Percentiles rank a stretch among this genome's conserved stretches.
Conservation (phyloP, 2,329 filamentous ascomycete species). For the Beauveria australis region DNA sequence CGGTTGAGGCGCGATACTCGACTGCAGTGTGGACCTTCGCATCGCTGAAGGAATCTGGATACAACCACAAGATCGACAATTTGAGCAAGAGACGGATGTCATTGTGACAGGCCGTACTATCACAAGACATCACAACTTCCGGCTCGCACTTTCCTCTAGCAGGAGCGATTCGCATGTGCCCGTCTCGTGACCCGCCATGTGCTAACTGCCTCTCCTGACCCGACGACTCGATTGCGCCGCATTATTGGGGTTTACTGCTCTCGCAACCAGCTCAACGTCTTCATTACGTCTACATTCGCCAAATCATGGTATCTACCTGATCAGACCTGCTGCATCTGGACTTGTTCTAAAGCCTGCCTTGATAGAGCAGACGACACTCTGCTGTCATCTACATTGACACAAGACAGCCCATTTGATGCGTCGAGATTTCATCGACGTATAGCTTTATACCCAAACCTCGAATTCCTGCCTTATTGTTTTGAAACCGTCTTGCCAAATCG, state of each 20-base stretch:
- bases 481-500: not conserved
- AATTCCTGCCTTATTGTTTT: not conserved
- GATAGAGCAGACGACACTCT: not conserved
- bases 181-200: conserved; percentile 9
- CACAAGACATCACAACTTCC: not conserved
- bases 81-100: not conserved
- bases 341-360: conserved; percentile 11
- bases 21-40: not conserved
- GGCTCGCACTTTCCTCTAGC: not conserved
- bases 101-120: not conserved
- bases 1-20: conserved; percentile 5
- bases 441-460: not conserved
- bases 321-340: conserved; percentile 20
- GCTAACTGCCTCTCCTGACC: conserved; percentile 3
- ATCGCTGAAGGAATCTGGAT: not conserved
- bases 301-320: conserved; percentile 22
- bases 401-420: not conserved
- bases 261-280: not conserved
- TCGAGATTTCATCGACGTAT: not conserved
- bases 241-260: not conserved
- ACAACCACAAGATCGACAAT: not conserved
- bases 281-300: conserved; percentile 6
- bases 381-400: conserved; percentile 13
- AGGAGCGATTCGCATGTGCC: conserved; percentile 6
- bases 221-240: not conserved